Evolutionary conservation across 2,329 filamentous ascomycete genomes (phyloP), one percentile per base, ranked within the genome.

Genomic region (Fusarium luffae): DNA sequence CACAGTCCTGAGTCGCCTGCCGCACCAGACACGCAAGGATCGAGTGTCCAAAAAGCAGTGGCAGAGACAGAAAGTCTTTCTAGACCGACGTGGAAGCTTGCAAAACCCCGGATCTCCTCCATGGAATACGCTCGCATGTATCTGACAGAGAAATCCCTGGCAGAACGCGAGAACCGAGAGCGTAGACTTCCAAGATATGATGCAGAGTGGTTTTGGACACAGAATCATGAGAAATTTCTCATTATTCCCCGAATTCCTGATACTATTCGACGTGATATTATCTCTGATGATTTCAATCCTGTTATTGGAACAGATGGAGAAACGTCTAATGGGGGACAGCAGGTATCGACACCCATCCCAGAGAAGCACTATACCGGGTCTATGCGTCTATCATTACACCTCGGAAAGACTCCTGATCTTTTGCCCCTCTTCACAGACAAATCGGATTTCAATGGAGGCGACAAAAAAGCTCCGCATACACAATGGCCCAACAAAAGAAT

Each of bases 61-160:
- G 27, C 55, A 10, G 59, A 62, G 46, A 44, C 40, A 19, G 63
- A 52, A 13, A 14, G 48, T n/a, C 37, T 21, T 11, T 13, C 49
- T 11, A 57, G 51, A 19, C 12, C 61, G 11, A 57, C 42, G 16
- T 69, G 57, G 21, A 27, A 41, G 21, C 43, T 80, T 21, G 65
- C 51, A 7, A 55, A 66, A 21, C 79, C 80, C 1, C 76, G 79
- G 1, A 50, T 83, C 6, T 81, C 80, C 2, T 79, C 80, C 1
- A 81, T 82, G 79, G 81, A 83, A 44, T 82, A 82, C 49, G 59
- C 74, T 11, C 76, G 81, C 10, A 67, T 76, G 8, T 80, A 78
- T 48, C 71, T 80, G 34, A 61, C 82, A 4, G 77, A 80, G 47
- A 76, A 79, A 44, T 73, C 77, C 7, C 59, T 66, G 16, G 72